These are phyloP conservation scores for Lichtheimia hyalospora DNA, from an alignment of 371 early-diverging fungal genomes.

Conservation along the genomic window DNA sequence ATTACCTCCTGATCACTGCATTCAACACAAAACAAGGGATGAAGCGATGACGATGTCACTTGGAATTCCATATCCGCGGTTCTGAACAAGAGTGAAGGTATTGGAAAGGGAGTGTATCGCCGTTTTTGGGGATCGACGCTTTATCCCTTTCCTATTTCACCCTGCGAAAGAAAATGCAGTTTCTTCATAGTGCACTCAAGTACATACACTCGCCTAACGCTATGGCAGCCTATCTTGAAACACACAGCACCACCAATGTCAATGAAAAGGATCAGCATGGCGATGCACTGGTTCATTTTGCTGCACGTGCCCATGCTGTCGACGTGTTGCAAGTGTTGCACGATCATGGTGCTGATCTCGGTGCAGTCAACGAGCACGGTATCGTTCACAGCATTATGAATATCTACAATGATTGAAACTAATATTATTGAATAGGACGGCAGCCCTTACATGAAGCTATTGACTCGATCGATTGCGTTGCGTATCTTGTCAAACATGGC, in stretches of 20 bases:
- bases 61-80: constrained; percentile 5
- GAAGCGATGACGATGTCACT: constrained; percentile 8
- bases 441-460: constrained; percentile 54
- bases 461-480: constrained; percentile 37
- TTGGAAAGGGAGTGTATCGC: background rate
- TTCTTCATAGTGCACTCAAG: constrained; percentile 6
- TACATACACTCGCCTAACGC: constrained; percentile 2
- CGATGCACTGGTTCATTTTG: constrained; percentile 52
- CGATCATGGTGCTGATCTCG: constrained; percentile 32
- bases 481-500: constrained; percentile 26
- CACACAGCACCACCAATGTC: constrained; percentile 1
- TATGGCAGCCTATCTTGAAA: background rate
- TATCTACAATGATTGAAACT: background rate
- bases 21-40: constrained; percentile 21
- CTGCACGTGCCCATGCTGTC: constrained; percentile 37
- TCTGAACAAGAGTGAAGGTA: background rate
- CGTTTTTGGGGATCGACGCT: too few relatives aligned
- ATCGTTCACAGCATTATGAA: background rate
- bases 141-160: too few relatives aligned
- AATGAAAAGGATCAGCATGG: constrained; percentile 40
- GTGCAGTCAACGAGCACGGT: constrained; percentile 50
- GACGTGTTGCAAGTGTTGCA: constrained; percentile 28
- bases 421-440: constrained; percentile 25
- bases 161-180: too few relatives aligned
- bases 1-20: constrained; percentile 31